A percentile compares a stretch with the other conserved stretches of the same genome.
phyloP scores from a whole-genome alignment of 2,329 filamentous ascomycete genomes.

The Curvularia lunata region DNA sequence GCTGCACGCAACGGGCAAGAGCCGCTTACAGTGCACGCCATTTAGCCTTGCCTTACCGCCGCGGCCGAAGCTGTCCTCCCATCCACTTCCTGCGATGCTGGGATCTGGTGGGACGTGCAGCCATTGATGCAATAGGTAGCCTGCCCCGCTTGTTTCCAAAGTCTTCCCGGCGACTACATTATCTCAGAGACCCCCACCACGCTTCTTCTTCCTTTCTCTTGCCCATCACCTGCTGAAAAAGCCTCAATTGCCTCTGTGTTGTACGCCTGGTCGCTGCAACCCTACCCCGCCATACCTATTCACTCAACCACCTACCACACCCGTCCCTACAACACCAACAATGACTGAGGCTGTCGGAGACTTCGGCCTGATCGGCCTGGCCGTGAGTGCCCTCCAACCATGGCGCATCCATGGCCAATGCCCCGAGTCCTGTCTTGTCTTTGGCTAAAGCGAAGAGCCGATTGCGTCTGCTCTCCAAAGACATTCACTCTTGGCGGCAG shows the following conservation, averaged over 20 bases:
- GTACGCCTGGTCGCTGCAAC: conserved; percentile 41
- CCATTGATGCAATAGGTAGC: conserved; percentile 34
- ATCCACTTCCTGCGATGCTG: conserved; percentile 12
- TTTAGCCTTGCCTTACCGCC: conserved; percentile 35
- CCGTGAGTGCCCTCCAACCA: conserved; percentile 40
- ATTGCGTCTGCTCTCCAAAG: too few relatives aligned
- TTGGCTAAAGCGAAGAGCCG: too few relatives aligned
- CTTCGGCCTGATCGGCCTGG: conserved; percentile 61
- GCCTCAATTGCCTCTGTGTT: conserved; percentile 35
- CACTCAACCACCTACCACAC: conserved; percentile 9
- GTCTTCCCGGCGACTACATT: conserved; percentile 46
- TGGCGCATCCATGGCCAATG: neutral
- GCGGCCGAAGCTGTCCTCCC: conserved; percentile 34
- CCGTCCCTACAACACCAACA: conserved; percentile 20
- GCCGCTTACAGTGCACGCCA: conserved; percentile 13
- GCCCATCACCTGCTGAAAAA: conserved; percentile 29
- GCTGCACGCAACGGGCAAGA: conserved; percentile 22
- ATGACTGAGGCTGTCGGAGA: conserved; percentile 55
- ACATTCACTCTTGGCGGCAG: too few relatives aligned
- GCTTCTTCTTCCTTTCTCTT: conserved; percentile 26
- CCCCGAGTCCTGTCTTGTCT: too few relatives aligned
- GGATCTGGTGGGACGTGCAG: conserved; percentile 29
- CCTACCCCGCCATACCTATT: conserved; percentile 35
- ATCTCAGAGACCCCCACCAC: conserved; percentile 40
- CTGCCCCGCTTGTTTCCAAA: conserved; percentile 44